Conservation (phyloP, 2,329 filamentous ascomycete species). For the Aspergillus latus region DNA sequence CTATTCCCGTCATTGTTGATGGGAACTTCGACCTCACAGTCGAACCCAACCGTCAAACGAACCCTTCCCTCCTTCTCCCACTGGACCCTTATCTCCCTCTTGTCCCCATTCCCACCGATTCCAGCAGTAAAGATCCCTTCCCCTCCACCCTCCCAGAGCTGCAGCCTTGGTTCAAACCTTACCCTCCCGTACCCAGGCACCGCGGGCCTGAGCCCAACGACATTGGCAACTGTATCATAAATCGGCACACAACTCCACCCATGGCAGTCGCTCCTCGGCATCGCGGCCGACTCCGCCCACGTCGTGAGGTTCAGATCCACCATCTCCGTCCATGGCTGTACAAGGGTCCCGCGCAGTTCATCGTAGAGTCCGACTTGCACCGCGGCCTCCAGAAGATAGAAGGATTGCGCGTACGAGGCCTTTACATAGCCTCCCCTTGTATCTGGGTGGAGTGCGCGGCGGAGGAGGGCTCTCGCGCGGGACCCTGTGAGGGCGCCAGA, state of each 20-base stretch:
- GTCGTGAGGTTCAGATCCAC: slow-evolving; percentile 8
- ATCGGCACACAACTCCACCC: slow-evolving; percentile 14
- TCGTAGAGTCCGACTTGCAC: slow-evolving; percentile 2
- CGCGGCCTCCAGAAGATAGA: slow-evolving; percentile 13
- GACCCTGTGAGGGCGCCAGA: not conserved
- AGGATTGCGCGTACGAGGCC: slow-evolving; percentile 11
- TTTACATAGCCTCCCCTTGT: not conserved
- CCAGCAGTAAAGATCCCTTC: not conserved
- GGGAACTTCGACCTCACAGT: slow-evolving; percentile 6
- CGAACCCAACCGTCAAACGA: slow-evolving; percentile 14
- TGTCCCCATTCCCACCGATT: not conserved
- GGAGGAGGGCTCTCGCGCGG: not conserved
- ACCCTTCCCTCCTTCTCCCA: not conserved
- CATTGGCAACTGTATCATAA: slow-evolving; percentile 12
- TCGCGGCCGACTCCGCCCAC: slow-evolving; percentile 13
- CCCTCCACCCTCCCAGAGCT: too few relatives aligned
- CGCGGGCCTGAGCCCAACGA: slow-evolving; percentile 6
- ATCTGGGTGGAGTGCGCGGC: not conserved
- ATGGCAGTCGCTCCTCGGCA: slow-evolving; percentile 14
- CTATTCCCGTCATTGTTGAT: slow-evolving; percentile 23
- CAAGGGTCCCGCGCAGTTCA: not conserved
- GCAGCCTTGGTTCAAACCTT: slow-evolving; percentile 4
- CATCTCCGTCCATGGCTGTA: slow-evolving; percentile 11
- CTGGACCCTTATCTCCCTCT: slow-evolving; percentile 1
- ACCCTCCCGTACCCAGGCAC: slow-evolving; percentile 2